Base-by-base conservation (phyloP, 371 early-diverging fungal species). In the Rhizomucor pusillus region DNA sequence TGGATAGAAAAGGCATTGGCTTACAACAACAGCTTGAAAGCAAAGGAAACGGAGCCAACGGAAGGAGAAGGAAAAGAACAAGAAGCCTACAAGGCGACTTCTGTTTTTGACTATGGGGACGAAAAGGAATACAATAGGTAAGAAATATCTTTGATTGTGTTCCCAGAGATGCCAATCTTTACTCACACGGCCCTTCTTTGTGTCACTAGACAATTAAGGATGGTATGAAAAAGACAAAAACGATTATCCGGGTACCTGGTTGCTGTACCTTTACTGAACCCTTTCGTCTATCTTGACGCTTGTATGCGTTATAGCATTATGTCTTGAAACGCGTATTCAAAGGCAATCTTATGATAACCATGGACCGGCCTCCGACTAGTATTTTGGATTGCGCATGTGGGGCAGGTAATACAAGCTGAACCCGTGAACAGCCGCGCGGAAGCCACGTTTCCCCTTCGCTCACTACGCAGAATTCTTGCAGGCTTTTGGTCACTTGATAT, bases 371-470 rank as follows among this genome's bases (percentile, higher is more conserved):
- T 10, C 50, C 33, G 16, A 35, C 35, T 19, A 46, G 36, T 45
- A 59, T 69, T 39, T 52, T 69, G 3, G 69, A 69, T 46, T 37
- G 56, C 43, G 69, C 60, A 11, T 65, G 65, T 44, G 69, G 69
- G 29, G 49, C 62, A 54, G 62, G 62, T 60, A 29, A 29, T 29
- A 29, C 29, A 29, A 29, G 29, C 3, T 7, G 29, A 29, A 29
- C 29, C 29, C 29, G 29, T 29, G 29, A 29, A 29, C 29, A 7
- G 7, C 29, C 29, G 29, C 29, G 29, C 29, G 29, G 29, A 29
- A 29, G 29, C 29, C 29, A 29, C 29, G 29, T 29, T 29, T 7
- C 7, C 7, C 7, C 29, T 29, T 7, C 7, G 3, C 29, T 29
- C 5, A 29, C 29, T 29, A 29, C 29, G 29, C 29, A 48, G 47